Evolutionary conservation across 306 rosid genomes (phyloP).

Genomic region (Vigna trinervia): DNA sequence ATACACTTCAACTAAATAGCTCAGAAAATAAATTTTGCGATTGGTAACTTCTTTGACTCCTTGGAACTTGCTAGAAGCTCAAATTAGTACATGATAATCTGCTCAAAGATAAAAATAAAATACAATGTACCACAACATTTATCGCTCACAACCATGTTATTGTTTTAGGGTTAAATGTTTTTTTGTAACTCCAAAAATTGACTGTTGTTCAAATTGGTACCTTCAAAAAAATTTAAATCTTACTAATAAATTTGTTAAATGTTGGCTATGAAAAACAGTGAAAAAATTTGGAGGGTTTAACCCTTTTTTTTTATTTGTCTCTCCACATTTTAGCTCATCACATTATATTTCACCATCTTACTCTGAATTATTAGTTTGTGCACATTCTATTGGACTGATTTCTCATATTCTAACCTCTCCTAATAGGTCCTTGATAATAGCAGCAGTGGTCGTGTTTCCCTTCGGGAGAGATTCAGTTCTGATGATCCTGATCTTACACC

Average conservation of each 20-base stretch:
- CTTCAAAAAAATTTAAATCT: no score
- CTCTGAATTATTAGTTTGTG: conserved; percentile 16
- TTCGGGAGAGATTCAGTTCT: conserved; percentile 61
- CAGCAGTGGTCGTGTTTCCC: conserved; percentile 49
- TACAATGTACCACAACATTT: conserved; percentile 5
- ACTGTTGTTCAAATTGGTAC: no score
- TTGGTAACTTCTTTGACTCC: conserved; percentile 23
- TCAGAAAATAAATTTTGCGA: neutral
- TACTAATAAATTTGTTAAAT: no score
- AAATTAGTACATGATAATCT: neutral
- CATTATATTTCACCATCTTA: conserved; percentile 1
- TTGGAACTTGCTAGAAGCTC: neutral
- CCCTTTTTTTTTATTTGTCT: neutral
- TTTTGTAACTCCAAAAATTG: no score
- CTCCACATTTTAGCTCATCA: neutral
- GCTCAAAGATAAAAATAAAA: neutral
- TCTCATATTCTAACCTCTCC: conserved; percentile 19
- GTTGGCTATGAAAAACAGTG: no score
- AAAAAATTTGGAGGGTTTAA: no score
- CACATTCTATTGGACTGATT: conserved; percentile 28
- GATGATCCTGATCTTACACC: conserved; percentile 74
- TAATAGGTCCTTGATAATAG: conserved; percentile 68
- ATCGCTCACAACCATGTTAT: neutral
- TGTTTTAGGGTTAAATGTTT: no score
- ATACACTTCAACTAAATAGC: conserved; percentile 32